A percentile compares a stretch with the other conserved stretches of the same genome.
Conservation (phyloP, 2,329 filamentous ascomycete genomes). For the Penicillium griseofulvum region DNA sequence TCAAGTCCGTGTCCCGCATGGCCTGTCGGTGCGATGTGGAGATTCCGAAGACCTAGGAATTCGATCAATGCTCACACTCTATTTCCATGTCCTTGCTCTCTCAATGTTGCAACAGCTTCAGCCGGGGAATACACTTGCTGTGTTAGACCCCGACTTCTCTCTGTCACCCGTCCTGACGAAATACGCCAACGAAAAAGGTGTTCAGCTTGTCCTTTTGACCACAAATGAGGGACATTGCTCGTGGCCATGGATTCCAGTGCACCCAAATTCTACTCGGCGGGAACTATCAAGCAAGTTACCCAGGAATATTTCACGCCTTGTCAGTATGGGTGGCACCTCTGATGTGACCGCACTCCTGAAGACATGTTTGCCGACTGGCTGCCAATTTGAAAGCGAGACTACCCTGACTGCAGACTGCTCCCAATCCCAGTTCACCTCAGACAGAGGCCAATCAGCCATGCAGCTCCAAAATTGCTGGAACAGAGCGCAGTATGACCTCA, state of each 20-base stretch:
- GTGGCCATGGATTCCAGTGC: conserved; percentile 18
- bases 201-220: conserved; percentile 18
- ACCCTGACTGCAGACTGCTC: conserved; percentile 6
- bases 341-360: conserved; percentile 3
- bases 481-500: conserved; percentile 1
- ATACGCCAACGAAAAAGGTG: conserved; percentile 10
- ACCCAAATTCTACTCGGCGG: conserved; percentile 13
- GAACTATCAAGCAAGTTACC: conserved; percentile 14
- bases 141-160: conserved; percentile 22
- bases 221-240: conserved; percentile 9
- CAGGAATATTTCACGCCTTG: conserved; percentile 3
- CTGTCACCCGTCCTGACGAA: conserved; percentile 11
- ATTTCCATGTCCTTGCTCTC: conserved; percentile 12
- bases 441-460: neutral
- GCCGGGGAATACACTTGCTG: conserved; percentile 10
- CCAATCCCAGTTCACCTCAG: neutral
- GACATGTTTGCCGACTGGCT: conserved; percentile 6
- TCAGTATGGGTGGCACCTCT: conserved; percentile 4
- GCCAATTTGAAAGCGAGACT: conserved; percentile 13
- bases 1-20: conserved; percentile 8
- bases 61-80: conserved; percentile 13
- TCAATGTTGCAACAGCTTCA: conserved; percentile 8
- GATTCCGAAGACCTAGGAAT: conserved; percentile 5
- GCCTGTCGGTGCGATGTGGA: neutral
- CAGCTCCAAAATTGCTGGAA: conserved; percentile 11